Evolutionary conservation across 768 basidiomycete genomes (phyloP).

Genomic region (Gymnopilus junonius): DNA sequence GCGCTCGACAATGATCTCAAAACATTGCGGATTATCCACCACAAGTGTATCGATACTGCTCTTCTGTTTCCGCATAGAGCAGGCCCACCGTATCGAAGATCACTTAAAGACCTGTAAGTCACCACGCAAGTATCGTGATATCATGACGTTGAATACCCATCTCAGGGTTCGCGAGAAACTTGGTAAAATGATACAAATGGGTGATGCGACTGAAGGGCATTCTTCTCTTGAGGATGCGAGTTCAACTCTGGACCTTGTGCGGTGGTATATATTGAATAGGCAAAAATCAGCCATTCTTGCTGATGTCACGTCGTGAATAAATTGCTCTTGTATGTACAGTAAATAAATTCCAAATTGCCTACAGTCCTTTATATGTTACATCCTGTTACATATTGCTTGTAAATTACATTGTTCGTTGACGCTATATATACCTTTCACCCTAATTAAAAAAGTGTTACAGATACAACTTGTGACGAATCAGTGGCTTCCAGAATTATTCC

Average conservation of each 20-base stretch:
- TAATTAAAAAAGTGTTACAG: conserved; percentile 67
- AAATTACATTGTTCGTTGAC: background rate
- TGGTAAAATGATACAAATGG: conserved; percentile 80
- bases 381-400: background rate
- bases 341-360: background rate
- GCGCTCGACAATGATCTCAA: conserved; percentile 94
- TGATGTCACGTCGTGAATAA: conserved; percentile 7
- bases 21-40: conserved; percentile 87
- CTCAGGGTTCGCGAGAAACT: conserved; percentile 82
- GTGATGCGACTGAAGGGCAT: conserved; percentile 78
- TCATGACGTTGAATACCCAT: conserved; percentile 4
- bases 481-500: conserved; percentile 83
- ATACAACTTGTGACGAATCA: conserved; percentile 76
- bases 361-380: background rate
- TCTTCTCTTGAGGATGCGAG: conserved; percentile 90
- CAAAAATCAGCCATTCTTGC: conserved; percentile 35
- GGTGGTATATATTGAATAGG: conserved; percentile 77
- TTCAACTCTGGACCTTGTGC: conserved; percentile 87
- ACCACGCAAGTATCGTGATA: conserved; percentile 17
- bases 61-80: conserved; percentile 81
- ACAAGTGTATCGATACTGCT: conserved; percentile 85
- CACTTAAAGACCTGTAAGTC: conserved; percentile 79
- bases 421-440: background rate
- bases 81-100: conserved; percentile 77
- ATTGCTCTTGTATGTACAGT: background rate